Evolutionary conservation across 208 protist genomes (phyloP).

Genomic region (Herpetomonas tarakana): DNA sequence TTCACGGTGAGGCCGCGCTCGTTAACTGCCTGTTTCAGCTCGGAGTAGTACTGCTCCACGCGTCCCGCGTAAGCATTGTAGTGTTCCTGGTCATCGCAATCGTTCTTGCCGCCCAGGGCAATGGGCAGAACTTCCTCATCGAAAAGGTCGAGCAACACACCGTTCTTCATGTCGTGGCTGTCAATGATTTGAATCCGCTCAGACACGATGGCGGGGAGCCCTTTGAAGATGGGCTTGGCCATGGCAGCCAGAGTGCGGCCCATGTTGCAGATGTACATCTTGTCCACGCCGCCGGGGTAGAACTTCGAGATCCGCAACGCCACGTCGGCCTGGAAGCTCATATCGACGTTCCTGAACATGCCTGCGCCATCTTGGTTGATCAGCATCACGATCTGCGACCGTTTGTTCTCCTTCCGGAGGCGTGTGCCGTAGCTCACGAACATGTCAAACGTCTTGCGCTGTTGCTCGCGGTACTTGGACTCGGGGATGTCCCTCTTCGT

Average conservation of each 20-base stretch:
- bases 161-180: conserved; percentile 32
- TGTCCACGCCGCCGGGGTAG: conserved; percentile 54
- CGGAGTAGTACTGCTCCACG: conserved; percentile 52
- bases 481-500: conserved; percentile 41
- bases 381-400: conserved; percentile 53
- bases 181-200: conserved; percentile 59
- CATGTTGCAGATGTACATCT: conserved; percentile 81
- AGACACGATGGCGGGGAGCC: conserved; percentile 50
- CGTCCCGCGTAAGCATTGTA: conserved; percentile 30
- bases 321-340: conserved; percentile 59
- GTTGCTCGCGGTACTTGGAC: conserved; percentile 34
- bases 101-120: conserved; percentile 48
- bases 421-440: conserved; percentile 65
- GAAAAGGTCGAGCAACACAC: conserved; percentile 45
- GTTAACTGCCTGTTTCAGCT: conserved; percentile 36
- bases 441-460: conserved; percentile 58
- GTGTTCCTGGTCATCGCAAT: conserved; percentile 38
- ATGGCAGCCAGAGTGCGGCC: conserved; percentile 31
- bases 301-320: conserved; percentile 66
- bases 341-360: conserved; percentile 62
- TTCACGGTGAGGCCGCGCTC: conserved; percentile 57
- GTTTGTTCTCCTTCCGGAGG: conserved; percentile 41
- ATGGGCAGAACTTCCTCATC: conserved; percentile 54
- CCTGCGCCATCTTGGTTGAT: conserved; percentile 60
- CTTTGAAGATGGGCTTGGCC: conserved; percentile 59